Evolutionary conservation across 257 asterid species (phyloP), one percentile per base, ranked within the genome.

Genomic region (Haberlea rhodopensis): DNA sequence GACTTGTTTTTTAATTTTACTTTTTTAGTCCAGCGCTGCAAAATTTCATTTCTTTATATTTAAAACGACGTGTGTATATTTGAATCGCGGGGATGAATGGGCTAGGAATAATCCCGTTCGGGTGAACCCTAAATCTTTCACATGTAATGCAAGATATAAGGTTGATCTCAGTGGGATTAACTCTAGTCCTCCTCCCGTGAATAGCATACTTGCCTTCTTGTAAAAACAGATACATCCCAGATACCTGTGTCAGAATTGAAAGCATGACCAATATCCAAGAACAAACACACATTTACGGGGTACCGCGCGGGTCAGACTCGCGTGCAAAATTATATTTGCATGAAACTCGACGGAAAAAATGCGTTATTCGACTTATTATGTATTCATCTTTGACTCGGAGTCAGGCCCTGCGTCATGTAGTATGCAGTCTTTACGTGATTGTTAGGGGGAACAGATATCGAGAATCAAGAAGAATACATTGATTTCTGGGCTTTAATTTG

Each of bases 361-460:
- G 5, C 23, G 45, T 8, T 57, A 32, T 26, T 70, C 55, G 60
- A 31, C 32, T 43, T 29, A 69, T 63, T 71, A 54, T 49, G 51
- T 34, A 32, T 70, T 66, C 74, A 53, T 63, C 67, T 73, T 83
- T 76, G 72, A 62, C 72, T 68, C 73, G 22, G 53, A 24, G 22
- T 64, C 53, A 32, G 62, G 67, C 40, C 2, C 9, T 6, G 34
- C 34, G 13, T 32, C 40, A 32, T 32, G 40, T 77, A 45, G 16
- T 52, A 52, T 60, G 76, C 67, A 66, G 74, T 68, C 71, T 72
- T 72, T 57, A 72, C n/a, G n/a, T n/a, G n/a, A n/a, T n/a, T n/a
- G n/a, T n/a, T n/a, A n/a, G n/a, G 83, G 75, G 84, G 83, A 69
- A 61, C 92, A 64, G 57, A 56, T 25, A 32, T 67, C 88, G 78